Percentiles rank a stretch among this genome's conserved stretches.
phyloP scores from a whole-genome alignment of 2,329 filamentous ascomycete species.

The Aspergillus sergii region DNA sequence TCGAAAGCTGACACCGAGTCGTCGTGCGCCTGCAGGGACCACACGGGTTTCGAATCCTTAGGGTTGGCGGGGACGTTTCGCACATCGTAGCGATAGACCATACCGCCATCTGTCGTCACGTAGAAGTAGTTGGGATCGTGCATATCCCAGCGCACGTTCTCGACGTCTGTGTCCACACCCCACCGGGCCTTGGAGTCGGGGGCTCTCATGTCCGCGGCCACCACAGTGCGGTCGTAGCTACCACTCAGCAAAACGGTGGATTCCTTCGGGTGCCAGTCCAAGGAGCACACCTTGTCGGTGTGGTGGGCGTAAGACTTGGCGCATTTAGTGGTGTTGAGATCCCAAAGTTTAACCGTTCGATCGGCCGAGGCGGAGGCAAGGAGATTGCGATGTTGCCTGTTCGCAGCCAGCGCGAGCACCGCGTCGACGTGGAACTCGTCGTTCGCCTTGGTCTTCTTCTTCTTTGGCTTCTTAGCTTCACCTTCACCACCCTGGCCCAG shows the following conservation, averaged over 20 bases:
- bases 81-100: slow-evolving; percentile 89
- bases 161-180: slow-evolving; percentile 94
- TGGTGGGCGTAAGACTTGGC: slow-evolving; percentile 96
- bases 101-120: slow-evolving; percentile 87
- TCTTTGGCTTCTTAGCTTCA: slow-evolving; percentile 69
- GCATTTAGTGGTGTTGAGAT: slow-evolving; percentile 86
- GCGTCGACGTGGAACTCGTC: slow-evolving; percentile 93
- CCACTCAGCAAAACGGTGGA: slow-evolving; percentile 88
- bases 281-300: slow-evolving; percentile 95
- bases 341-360: slow-evolving; percentile 97
- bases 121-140: slow-evolving; percentile 94
- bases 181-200: slow-evolving; percentile 83
- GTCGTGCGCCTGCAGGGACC: slow-evolving; percentile 95
- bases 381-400: slow-evolving; percentile 90
- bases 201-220: slow-evolving; percentile 94
- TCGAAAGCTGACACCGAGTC: slow-evolving; percentile 90
- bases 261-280: slow-evolving; percentile 89
- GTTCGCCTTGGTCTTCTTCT: slow-evolving; percentile 88
- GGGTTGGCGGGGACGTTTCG: slow-evolving; percentile 75
- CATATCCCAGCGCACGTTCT: slow-evolving; percentile 89
- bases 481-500: slow-evolving; percentile 69
- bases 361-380: slow-evolving; percentile 94
- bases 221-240: slow-evolving; percentile 91
- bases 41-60: slow-evolving; percentile 77
- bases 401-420: slow-evolving; percentile 86